Evolutionary conservation across 495 filamentous ascomycete genomes (phyloP).

Genomic region (Neurospora sp.): DNA sequence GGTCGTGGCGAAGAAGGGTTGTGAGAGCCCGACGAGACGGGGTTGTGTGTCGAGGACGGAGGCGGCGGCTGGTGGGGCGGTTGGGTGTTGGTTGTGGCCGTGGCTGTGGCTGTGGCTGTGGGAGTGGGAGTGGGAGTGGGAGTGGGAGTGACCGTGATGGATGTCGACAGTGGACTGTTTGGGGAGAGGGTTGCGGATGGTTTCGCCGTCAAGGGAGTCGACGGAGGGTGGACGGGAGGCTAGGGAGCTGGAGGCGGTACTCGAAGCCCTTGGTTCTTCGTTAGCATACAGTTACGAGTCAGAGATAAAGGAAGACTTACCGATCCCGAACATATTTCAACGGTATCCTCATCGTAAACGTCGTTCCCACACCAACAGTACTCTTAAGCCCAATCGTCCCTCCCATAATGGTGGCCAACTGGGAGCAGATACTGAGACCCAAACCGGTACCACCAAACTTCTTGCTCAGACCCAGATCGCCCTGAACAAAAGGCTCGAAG

Average conservation of each 20-base stretch:
- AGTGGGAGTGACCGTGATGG: constrained; percentile 6
- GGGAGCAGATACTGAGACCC: constrained; percentile 78
- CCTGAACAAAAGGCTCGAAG: constrained; percentile 93
- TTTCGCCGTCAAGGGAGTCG: constrained; percentile 61
- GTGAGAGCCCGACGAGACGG: constrained; percentile 70
- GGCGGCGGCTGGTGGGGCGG: constrained; percentile 1
- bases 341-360: constrained; percentile 76
- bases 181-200: constrained; percentile 23
- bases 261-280: constrained; percentile 31
- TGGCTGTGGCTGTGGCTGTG: not conserved
- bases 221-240: constrained; percentile 68
- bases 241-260: constrained; percentile 38
- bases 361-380: constrained; percentile 62
- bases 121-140: not conserved
- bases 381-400: constrained; percentile 66
- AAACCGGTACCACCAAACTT: constrained; percentile 90
- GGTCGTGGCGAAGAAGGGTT: constrained; percentile 70
- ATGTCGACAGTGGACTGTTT: constrained; percentile 19
- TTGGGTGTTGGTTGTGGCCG: not conserved
- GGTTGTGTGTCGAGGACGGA: constrained; percentile 48
- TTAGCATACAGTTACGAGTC: constrained; percentile 14
- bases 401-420: constrained; percentile 75
- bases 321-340: constrained; percentile 63
- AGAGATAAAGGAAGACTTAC: constrained; percentile 28
- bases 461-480: constrained; percentile 76